Conservation (phyloP, 1,139 yeast species). For the Blastobotrys niveus region DNA sequence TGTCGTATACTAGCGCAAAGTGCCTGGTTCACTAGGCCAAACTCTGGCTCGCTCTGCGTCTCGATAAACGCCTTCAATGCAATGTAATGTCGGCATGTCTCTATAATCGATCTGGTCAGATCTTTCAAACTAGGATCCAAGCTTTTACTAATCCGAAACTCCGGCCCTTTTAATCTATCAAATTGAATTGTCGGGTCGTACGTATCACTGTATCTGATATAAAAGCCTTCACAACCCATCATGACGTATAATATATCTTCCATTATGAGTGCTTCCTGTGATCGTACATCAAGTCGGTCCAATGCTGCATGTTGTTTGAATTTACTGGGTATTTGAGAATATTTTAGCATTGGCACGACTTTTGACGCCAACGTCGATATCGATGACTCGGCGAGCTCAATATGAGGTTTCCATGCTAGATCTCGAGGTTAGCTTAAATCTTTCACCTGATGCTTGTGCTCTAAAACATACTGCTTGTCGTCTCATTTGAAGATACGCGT, state of each 20-base stretch:
- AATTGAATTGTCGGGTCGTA: constrained; percentile 43
- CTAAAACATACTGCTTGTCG: too few relatives aligned
- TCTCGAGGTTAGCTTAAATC: too few relatives aligned
- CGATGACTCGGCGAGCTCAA: constrained; percentile 17
- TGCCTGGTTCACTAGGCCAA: constrained; percentile 72
- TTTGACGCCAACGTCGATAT: constrained; percentile 26
- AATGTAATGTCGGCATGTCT: constrained; percentile 57
- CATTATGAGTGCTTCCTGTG: constrained; percentile 66
- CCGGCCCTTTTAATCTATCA: constrained; percentile 58
- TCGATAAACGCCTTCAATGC: constrained; percentile 53
- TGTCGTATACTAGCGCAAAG: constrained; percentile 56
- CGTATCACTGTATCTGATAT: constrained; percentile 60
- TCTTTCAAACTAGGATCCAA: constrained; percentile 72
- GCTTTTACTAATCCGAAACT: constrained; percentile 63
- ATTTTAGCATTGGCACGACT: constrained; percentile 24
- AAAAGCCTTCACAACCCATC: constrained; percentile 74
- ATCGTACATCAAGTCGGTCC: constrained; percentile 12
- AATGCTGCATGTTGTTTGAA: constrained; percentile 14
- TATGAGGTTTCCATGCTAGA: constrained; percentile 16
- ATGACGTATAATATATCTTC: constrained; percentile 66
- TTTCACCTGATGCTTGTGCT: too few relatives aligned
- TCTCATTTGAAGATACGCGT: constrained; percentile 4
- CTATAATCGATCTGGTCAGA: constrained; percentile 57
- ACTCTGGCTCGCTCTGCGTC: constrained; percentile 46
- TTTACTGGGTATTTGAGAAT: constrained; percentile 19